Conservation (phyloP, 2,329 filamentous ascomycete genomes). For the Metarhizium anisopliae region DNA sequence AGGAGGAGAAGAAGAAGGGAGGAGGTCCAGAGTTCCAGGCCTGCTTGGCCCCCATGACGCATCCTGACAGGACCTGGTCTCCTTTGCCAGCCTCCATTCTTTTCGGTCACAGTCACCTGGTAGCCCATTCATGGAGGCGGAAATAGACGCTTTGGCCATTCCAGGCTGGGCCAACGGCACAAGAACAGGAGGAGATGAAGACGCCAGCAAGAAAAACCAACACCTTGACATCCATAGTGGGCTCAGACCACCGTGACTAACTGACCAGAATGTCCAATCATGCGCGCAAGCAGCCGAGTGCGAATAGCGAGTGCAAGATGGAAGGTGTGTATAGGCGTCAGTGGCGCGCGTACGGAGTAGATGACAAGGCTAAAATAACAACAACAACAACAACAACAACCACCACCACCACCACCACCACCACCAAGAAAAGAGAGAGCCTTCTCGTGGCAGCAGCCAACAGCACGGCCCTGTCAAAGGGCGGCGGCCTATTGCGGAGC, state of each 20-base stretch:
- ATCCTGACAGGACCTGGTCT: neutral
- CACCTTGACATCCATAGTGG: neutral
- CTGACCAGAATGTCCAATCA: slow-evolving; percentile 3
- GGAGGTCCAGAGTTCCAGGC: neutral
- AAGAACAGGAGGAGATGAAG: slow-evolving; percentile 2
- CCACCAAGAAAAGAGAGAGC: neutral
- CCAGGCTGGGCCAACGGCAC: neutral
- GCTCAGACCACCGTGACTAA: neutral
- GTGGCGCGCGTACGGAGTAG: neutral
- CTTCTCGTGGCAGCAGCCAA: neutral
- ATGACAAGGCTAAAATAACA: neutral
- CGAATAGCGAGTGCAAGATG: neutral
- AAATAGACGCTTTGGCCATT: slow-evolving; percentile 2
- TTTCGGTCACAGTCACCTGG: neutral
- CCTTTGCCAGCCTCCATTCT: neutral
- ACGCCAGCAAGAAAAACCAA: neutral
- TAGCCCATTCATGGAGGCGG: neutral
- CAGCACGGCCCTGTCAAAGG: neutral
- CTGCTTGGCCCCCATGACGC: neutral
- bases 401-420: neutral
- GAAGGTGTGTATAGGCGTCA: neutral
- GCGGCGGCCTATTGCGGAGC: neutral
- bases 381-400: neutral
- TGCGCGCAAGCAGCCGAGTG: neutral
- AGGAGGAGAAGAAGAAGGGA: neutral